These are phyloP conservation scores for Nakataea oryzae DNA, from an alignment of 2,329 filamentous ascomycete species.

Conservation along the genomic window DNA sequence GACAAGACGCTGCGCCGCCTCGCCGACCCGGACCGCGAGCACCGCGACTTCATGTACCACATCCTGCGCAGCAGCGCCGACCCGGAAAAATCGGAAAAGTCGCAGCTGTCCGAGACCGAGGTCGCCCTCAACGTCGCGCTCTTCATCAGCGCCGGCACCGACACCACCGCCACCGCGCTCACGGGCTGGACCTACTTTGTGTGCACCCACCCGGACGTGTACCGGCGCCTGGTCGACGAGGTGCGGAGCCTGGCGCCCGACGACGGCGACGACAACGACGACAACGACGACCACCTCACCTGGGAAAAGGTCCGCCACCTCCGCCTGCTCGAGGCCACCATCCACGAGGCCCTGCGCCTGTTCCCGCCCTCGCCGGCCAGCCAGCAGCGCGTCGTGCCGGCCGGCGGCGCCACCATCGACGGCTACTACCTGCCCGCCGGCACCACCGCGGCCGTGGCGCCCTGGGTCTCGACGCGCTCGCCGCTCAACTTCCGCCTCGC, in stretches of 20 bases:
- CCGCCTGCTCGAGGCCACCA: conserved; percentile 24
- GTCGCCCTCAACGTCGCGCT: conserved; percentile 13
- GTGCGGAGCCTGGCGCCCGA: too few species aligned
- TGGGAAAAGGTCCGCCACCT: conserved; percentile 10
- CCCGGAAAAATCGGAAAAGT: conserved; percentile 3
- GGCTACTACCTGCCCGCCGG: conserved; percentile 22
- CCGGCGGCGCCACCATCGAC: conserved; percentile 21
- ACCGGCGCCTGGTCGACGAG: conserved; percentile 4
- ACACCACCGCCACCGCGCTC: conserved; percentile 15
- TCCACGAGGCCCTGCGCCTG: conserved; percentile 24
- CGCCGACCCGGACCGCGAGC: conserved; percentile 9
- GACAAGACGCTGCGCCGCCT: conserved; percentile 13
- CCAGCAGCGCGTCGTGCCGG: conserved; percentile 15
- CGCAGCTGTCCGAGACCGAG: conserved; percentile 11
- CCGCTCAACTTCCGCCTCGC: conserved; percentile 11
- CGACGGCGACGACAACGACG: too few species aligned
- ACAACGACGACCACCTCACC: too few species aligned
- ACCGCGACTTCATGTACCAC: conserved; percentile 14
- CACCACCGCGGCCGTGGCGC: conserved; percentile 18
- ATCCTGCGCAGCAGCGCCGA: conserved; percentile 12
- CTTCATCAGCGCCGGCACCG: conserved; percentile 15
- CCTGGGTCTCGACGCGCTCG: conserved; percentile 10
- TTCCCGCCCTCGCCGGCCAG: conserved; percentile 18
- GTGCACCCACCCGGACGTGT: conserved; percentile 6
- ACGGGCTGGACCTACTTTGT: conserved; percentile 15